Evolutionary conservation across 805 yeast species (phyloP).

Genomic region (Wickerhamomyces kurtzmanii): DNA sequence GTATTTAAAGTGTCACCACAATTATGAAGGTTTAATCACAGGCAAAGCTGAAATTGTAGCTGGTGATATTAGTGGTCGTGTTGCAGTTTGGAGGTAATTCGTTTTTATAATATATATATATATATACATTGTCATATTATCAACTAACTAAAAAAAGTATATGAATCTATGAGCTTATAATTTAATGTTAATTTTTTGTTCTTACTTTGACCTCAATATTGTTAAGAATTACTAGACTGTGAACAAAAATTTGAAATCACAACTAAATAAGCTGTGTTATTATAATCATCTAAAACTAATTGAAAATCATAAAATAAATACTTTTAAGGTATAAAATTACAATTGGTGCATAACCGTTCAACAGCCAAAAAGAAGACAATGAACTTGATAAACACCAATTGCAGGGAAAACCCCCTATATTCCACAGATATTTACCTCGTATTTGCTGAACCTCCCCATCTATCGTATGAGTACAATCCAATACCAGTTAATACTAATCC

Average conservation of each 20-base stretch:
- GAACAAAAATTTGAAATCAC: too few relatives aligned
- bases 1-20: constrained; percentile 19
- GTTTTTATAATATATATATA: too few relatives aligned
- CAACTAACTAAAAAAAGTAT: background rate
- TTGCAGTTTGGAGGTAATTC: constrained; percentile 37
- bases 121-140: too few relatives aligned
- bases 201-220: constrained; percentile 1
- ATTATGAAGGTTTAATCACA: constrained; percentile 24
- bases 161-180: background rate
- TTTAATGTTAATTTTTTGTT: constrained; percentile 6
- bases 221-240: too few relatives aligned
- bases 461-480: constrained; percentile 56
- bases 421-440: constrained; percentile 1
- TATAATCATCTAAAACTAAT: too few relatives aligned
- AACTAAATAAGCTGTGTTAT: too few relatives aligned
- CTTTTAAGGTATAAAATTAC: too few relatives aligned
- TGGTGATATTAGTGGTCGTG: constrained; percentile 45
- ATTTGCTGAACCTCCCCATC: constrained; percentile 34
- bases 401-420: too few relatives aligned
- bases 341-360: too few relatives aligned
- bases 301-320: too few relatives aligned
- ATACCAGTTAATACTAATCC: constrained; percentile 42
- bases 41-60: constrained; percentile 34
- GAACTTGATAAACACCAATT: too few relatives aligned
- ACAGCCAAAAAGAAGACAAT: too few relatives aligned